These are phyloP conservation scores for Cinchona pubescens DNA, from an alignment of 257 asterid genomes.

Conservation along the genomic window DNA sequence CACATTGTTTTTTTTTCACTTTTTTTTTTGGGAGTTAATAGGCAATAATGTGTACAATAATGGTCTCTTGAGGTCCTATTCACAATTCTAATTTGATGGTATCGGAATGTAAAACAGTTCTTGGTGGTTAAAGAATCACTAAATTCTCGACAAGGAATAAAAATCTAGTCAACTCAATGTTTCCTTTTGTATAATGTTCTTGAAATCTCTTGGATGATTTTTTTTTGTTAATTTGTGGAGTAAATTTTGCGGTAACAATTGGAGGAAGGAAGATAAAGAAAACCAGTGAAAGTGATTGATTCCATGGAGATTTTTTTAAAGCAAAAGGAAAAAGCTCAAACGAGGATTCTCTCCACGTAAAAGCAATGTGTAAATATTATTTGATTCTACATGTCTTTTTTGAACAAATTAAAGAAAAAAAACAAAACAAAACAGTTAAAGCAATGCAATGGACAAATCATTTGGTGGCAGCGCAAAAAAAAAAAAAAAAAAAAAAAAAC, in stretches of 20 bases:
- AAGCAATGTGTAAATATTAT: no score
- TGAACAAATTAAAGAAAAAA: no score
- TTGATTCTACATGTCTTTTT: no score
- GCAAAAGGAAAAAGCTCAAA: not conserved
- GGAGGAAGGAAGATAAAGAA: not conserved
- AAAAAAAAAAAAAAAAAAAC: no score
- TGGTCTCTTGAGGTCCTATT: not conserved
- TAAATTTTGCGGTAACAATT: no score
- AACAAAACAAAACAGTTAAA: no score
- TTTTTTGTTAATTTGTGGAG: not conserved
- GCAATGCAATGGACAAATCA: no score
- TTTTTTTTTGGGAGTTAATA: no score
- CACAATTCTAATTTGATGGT: not conserved
- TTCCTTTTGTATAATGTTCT: not conserved
- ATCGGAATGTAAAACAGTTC: not conserved
- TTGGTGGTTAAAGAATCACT: slow-evolving; percentile 6
- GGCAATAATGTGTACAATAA: not conserved
- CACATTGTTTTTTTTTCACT: not conserved
- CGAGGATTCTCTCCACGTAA: no score
- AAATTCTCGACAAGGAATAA: slow-evolving; percentile 2
- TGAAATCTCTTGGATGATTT: not conserved
- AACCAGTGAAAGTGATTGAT: not conserved
- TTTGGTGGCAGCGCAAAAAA: no score
- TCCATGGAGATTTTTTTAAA: not conserved
- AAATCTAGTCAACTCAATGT: not conserved